Evolutionary conservation across 306 rosid genomes (phyloP).

Genomic region (Medicago ruthenica): DNA sequence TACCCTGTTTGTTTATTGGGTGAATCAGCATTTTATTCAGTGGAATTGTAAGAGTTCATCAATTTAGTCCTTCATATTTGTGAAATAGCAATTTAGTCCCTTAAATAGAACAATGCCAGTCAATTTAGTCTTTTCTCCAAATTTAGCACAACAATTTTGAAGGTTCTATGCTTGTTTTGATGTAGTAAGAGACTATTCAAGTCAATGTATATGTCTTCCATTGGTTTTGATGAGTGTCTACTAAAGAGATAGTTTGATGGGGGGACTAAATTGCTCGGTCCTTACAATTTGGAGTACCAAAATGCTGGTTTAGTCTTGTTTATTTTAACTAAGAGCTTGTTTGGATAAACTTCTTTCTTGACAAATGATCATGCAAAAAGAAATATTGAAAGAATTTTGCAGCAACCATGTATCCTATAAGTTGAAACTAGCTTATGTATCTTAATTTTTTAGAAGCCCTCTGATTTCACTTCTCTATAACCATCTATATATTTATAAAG

Average conservation of each 20-base stretch:
- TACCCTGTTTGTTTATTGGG: not conserved
- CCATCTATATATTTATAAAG: not conserved
- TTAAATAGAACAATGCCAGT: not conserved
- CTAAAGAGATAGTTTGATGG: not conserved
- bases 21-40: not conserved
- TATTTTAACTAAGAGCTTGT: slow-evolving; percentile 9
- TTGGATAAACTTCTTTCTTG: not conserved
- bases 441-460: not conserved
- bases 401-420: not conserved
- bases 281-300: not conserved
- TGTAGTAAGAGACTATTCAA: not conserved
- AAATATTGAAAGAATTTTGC: not conserved
- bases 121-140: not conserved
- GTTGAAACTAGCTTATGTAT: not conserved
- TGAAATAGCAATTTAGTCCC: not conserved
- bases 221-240: too few relatives aligned
- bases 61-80: not conserved
- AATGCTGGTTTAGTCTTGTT: not conserved
- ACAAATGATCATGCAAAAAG: not conserved
- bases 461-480: slow-evolving; percentile 2
- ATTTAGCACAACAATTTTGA: not conserved
- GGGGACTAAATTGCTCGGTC: not conserved
- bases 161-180: not conserved
- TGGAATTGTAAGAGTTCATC: not conserved
- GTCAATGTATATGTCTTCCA: too few relatives aligned